Evolutionary conservation across 2,329 filamentous ascomycete genomes (phyloP), one percentile per base, ranked within the genome.

Genomic region (Colletotrichum orchidophilum): DNA sequence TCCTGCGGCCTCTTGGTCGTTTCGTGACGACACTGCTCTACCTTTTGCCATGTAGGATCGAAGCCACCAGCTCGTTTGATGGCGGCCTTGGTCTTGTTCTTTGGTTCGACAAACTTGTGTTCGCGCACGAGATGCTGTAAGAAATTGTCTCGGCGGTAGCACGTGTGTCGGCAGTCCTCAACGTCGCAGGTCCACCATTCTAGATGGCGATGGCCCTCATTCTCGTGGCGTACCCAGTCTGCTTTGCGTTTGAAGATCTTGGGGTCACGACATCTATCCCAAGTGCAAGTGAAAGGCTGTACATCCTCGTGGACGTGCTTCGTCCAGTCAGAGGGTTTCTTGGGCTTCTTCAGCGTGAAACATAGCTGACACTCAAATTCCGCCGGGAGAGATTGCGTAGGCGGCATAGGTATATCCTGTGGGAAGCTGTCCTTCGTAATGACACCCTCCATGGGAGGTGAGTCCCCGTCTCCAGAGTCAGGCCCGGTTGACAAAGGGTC

Each of bases 171-270:
- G 80, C 95, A 97, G 73, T 96, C 94, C 5, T 91, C 88, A 24
- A 95, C 88, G 72, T 93, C 91, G 78, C 95, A 98, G 6, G 88
- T 91, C 95, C 95, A 98, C 91, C 94, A 96, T 77, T 97, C 95
- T 3, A 97, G 84, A 74, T 97, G 94, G 27, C 95, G 90, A 79
- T 98, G 95, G 29, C 93, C 91, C 81, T 98, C 95, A 75, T 96
- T 97, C 79, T 97, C 95, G 77, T 98, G 95, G 33, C 95, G 90
- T 26, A 97, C 94, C 95, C 95, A 98, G 79, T 98, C 95, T 15
- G 95, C 95, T 81, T 97, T 98, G 58, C 95, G 90, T 82, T 97
- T 97, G 85, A 97, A 98, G 42, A 94, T 95, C 81, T 97, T 97
- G 21, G 93, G 91, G 58, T 97, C 94, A 9, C 89, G 88, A 78